Evolutionary conservation across 208 protist genomes (phyloP).

Genomic region (Acanthamoeba sp.): DNA sequence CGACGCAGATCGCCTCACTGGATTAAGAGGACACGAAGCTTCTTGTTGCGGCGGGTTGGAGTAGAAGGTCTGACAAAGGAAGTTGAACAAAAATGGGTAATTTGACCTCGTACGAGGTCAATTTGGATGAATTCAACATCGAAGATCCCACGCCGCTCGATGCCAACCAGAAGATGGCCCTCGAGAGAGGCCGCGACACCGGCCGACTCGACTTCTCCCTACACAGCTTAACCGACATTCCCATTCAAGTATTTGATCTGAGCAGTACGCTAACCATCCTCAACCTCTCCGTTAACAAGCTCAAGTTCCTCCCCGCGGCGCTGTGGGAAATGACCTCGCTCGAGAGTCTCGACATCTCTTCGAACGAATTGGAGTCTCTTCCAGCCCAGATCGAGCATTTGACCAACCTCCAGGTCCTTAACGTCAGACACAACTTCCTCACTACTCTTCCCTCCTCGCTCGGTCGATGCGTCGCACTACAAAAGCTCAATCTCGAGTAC

Average conservation of each 20-base stretch:
- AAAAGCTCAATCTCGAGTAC: conserved; percentile 63
- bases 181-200: conserved; percentile 5
- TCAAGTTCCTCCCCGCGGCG: conserved; percentile 35
- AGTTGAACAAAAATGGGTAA: not conserved
- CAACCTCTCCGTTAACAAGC: conserved; percentile 59
- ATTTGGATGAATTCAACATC: conserved; percentile 60
- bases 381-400: not conserved
- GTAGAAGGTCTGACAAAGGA: not conserved
- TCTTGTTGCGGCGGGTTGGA: not conserved
- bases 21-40: too few species aligned
- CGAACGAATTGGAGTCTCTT: conserved; percentile 24
- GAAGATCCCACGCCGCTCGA: conserved; percentile 45
- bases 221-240: conserved; percentile 18
- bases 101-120: conserved; percentile 58
- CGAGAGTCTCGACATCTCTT: not conserved
- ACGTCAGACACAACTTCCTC: conserved; percentile 48
- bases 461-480: not conserved
- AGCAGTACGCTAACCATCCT: conserved; percentile 34
- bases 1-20: not conserved
- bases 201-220: conserved; percentile 45
- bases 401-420: not conserved
- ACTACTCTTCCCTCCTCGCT: not conserved
- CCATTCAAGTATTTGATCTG: conserved; percentile 53
- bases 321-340: not conserved
- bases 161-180: conserved; percentile 29